Percentiles rank a stretch among this genome's conserved stretches.
Conservation (phyloP, 1,284 basidiomycete genomes). For the Peniophora sp. region DNA sequence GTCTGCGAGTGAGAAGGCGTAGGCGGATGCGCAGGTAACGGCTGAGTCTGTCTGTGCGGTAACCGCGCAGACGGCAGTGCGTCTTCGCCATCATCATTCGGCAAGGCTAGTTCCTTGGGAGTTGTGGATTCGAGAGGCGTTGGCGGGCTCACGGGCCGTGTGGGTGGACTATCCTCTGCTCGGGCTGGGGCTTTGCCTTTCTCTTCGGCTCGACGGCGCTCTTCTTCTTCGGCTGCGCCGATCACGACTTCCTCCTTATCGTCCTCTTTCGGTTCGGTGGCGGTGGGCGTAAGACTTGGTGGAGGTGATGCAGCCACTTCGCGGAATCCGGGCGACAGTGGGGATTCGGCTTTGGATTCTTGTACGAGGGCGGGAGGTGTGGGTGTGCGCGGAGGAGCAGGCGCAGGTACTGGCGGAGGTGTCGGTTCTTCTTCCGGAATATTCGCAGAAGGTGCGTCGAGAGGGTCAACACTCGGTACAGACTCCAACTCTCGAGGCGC, state of each 20-base stretch:
- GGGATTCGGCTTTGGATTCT: constrained; percentile 14
- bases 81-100: constrained; percentile 11
- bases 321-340: constrained; percentile 19
- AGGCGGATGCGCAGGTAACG: constrained; percentile 9
- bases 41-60: constrained; percentile 15
- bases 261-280: constrained; percentile 13
- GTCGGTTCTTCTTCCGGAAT: constrained; percentile 27
- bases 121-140: not conserved
- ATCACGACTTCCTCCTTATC: not conserved
- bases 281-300: constrained; percentile 19
- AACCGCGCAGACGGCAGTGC: constrained; percentile 13
- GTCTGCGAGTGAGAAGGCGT: constrained; percentile 12
- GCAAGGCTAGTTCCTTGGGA: constrained; percentile 9
- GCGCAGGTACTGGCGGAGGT: not conserved
- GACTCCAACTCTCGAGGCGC: constrained; percentile 1
- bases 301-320: constrained; percentile 19
- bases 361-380: not conserved
- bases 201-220: not conserved
- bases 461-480: constrained; percentile 24
- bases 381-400: not conserved
- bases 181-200: constrained; percentile 10
- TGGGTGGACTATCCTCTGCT: constrained; percentile 4
- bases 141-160: constrained; percentile 4
- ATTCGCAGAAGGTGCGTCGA: constrained; percentile 34
- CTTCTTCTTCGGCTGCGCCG: not conserved